A percentile compares a stretch with the other conserved stretches of the same genome.
These are phyloP conservation scores for Coniochaeta sp. DNA, from an alignment of 2,329 filamentous ascomycete genomes.

Conservation along the genomic window DNA sequence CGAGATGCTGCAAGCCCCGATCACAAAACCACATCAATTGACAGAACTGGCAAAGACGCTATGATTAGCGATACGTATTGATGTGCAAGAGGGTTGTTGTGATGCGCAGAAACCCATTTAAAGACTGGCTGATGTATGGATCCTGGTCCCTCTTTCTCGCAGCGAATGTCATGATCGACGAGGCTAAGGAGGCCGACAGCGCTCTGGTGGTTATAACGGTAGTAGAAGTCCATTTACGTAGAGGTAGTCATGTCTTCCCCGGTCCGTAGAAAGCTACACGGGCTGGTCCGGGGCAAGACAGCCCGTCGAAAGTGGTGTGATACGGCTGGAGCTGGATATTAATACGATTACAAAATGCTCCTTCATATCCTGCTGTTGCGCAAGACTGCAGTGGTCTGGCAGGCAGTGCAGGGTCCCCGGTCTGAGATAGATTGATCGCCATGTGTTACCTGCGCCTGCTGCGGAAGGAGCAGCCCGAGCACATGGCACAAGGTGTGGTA, in stretches of 20 bases:
- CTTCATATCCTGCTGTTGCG: background rate
- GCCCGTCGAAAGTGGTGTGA: background rate
- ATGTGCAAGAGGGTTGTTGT: background rate
- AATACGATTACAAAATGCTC: background rate
- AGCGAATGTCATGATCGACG: background rate
- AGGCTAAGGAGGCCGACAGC: background rate
- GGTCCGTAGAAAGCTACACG: no score
- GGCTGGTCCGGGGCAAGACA: background rate
- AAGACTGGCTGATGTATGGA: background rate
- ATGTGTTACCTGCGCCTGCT: background rate
- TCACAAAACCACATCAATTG: background rate
- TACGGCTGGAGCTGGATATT: background rate
- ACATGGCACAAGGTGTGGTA: background rate
- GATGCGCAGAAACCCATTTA: background rate
- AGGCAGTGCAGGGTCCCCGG: background rate
- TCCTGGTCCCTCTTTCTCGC: background rate
- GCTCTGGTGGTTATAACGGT: no score
- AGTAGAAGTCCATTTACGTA: no score
- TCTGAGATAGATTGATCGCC: slow-evolving; percentile 1
- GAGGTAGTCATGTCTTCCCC: no score
- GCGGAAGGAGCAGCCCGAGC: background rate
- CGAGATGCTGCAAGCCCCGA: background rate
- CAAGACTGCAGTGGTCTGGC: background rate
- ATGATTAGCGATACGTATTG: no score
- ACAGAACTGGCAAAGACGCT: background rate